Base-by-base conservation (phyloP, 2,329 filamentous ascomycete genomes). In the Fusarium albosuccineum region DNA sequence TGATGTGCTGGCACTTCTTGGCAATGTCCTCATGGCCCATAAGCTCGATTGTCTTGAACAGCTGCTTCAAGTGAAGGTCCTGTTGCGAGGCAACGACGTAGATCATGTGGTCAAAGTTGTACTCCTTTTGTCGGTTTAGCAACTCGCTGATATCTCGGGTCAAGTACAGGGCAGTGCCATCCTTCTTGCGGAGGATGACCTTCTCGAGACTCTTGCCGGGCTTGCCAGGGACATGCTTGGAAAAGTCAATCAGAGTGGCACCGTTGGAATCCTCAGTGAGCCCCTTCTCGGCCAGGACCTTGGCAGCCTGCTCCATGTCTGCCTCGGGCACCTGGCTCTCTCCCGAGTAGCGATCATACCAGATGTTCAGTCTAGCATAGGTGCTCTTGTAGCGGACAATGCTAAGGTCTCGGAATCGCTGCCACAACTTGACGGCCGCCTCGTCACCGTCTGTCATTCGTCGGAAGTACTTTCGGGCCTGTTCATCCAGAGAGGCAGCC, bases 101-200 rank as follows among this genome's bases (percentile, higher is more conserved):
- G 64, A 93, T 90, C 90, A 94, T 92, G 75, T 92, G 88, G 79
- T 94, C 91, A 71, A 92, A 93, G 10, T 88, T 76, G 79, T 88
- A 88, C 73, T 86, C 85, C 22, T 89, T 82, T 48, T 87, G 70
- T 57, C 92, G 87, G 73, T 89, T 86, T 54, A 93, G 79, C 29
- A 92, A 86, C 73, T 93, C 91, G 70, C 89, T 91, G 65, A 94
- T 91, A 77, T 95, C 91, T 68, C 92, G 88, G 51, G 92, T 92
- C 46, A 94, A 84, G 75, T 95, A 94, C 34, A 93, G 85, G 40
- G 90, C 91, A 11, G 91, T 93, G 57, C 92, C 92, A 67, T 92
- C 89, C 69, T 87, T 88, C 81, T 92, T 92, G 68, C 90, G 87
- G 60, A 94, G 86, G 55, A 94, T 86, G 27, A 90, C 87, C 74